Evolutionary conservation across 2,329 filamentous ascomycete species (phyloP).

Genomic region (Parascedosporium putredinis): DNA sequence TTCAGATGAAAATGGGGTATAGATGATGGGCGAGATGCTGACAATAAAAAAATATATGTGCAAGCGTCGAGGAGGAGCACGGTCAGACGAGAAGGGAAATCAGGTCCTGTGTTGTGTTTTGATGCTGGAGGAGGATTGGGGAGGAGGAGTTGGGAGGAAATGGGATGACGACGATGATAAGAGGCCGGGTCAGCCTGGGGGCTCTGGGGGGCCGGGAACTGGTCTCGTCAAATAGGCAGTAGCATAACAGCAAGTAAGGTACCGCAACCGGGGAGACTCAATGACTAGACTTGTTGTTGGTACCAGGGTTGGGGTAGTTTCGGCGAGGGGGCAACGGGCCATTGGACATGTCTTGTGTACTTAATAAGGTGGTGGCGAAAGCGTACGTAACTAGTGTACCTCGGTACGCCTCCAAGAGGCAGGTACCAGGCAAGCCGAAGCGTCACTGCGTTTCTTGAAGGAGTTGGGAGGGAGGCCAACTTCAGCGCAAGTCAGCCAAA

Average conservation of each 20-base stretch:
- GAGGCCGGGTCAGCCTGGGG: not conserved
- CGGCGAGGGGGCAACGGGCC: not conserved
- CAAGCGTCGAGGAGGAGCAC: conserved; percentile 1
- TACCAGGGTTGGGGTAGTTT: not conserved
- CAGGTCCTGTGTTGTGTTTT: conserved; percentile 5
- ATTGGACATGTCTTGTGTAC: not conserved
- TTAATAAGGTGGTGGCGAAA: not conserved
- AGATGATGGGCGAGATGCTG: not conserved
- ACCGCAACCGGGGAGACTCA: not conserved
- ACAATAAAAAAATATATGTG: not conserved
- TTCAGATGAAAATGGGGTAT: conserved; percentile 2
- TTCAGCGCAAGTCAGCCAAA: no score
- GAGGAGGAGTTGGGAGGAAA: not conserved
- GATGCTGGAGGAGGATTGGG: not conserved
- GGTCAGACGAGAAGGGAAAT: conserved; percentile 2
- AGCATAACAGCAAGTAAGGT: conserved; percentile 2
- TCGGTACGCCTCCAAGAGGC: not conserved
- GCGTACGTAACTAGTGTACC: not conserved
- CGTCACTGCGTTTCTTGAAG: no score
- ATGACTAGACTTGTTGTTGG: not conserved
- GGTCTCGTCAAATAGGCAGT: conserved; percentile 2
- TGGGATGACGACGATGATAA: conserved; percentile 8
- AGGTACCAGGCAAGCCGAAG: no score
- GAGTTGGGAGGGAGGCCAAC: no score
- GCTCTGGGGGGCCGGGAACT: not conserved